phyloP scores from a whole-genome alignment of 345 rosid genomes.

The Gynandropsis gynandra region DNA sequence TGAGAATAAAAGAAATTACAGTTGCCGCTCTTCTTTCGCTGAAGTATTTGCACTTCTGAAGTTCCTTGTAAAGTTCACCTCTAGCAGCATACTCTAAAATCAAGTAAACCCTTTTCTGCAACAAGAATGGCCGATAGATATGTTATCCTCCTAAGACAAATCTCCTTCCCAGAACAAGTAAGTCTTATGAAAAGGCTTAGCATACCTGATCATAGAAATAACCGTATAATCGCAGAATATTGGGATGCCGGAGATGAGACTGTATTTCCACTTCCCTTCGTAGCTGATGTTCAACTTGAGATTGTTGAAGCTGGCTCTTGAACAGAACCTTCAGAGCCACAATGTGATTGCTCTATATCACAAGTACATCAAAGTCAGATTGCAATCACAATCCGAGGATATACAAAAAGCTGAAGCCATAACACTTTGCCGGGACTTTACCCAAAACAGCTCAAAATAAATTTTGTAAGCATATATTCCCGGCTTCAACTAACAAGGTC shows the following conservation, averaged over 20 bases:
- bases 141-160: background rate
- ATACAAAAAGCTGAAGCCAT: background rate
- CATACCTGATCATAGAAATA: constrained; percentile 92
- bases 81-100: constrained; percentile 91
- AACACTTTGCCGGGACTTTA: too few species aligned
- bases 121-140: constrained; percentile 4
- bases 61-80: constrained; percentile 91
- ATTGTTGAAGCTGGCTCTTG: constrained; percentile 88
- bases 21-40: constrained; percentile 95
- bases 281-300: constrained; percentile 96
- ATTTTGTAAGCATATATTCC: background rate
- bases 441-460: too few species aligned
- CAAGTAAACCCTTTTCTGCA: constrained; percentile 89
- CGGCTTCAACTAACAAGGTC: background rate
- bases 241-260: constrained; percentile 90
- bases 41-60: constrained; percentile 89
- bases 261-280: constrained; percentile 96
- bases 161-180: background rate
- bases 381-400: background rate
- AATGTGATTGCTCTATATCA: constrained; percentile 78
- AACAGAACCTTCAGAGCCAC: constrained; percentile 94
- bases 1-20: constrained; percentile 34
- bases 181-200: background rate
- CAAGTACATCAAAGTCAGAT: background rate
- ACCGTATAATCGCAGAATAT: constrained; percentile 83